Evolutionary conservation across 202 grass and related monocot genomes (phyloP), one percentile per base, ranked within the genome.

Genomic region (Schoenoplectus tabernaemontani): DNA sequence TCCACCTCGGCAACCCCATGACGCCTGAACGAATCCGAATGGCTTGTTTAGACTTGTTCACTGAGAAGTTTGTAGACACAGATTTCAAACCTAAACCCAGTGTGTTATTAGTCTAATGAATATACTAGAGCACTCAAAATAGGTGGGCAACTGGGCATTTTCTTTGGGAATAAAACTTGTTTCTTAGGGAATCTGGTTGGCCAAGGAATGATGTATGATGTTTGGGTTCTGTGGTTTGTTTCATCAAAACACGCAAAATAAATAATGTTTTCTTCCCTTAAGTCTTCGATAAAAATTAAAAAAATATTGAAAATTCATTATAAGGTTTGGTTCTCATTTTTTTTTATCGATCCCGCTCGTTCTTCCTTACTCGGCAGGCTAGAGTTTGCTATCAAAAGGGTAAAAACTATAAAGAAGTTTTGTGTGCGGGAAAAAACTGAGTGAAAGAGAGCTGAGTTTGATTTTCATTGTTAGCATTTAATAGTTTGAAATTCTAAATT

Each of bases 21-120:
- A 94, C 91, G 13, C 95, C 95, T 16, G 95, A 98, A 81, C 88
- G 91, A 57, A 92, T 98, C 64, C 89, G 95, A 30, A 98, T 98
- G 95, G 95, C 88, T 3, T 98, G 95, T 78, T 61, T 90, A 2
- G 95, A 98, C 64, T 63, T 75, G 76, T 90, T 98, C 24, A 94
- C 89, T 1, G 90, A 94, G 82, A 90, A 85, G 75, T 90, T 98
- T 60, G 87, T 88, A 2, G 76, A 58, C 28, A 50, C 78, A 24
- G 58, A 87, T 77, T 98, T 90, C 66, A 91, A 76, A 53, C 89
- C 95, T 24, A 94, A 98, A 38, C 95, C 94, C 28, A 98, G 95
- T 79, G 46, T 98, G 46, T 98, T 61, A 84, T 81, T 26, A 11
- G n/a, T 59, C 41, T 59, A 7, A 38, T 83, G n/a, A 4, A 56